Conservation (phyloP, 1,139 yeast genomes). For the Sporopachydermia cereana region DNA sequence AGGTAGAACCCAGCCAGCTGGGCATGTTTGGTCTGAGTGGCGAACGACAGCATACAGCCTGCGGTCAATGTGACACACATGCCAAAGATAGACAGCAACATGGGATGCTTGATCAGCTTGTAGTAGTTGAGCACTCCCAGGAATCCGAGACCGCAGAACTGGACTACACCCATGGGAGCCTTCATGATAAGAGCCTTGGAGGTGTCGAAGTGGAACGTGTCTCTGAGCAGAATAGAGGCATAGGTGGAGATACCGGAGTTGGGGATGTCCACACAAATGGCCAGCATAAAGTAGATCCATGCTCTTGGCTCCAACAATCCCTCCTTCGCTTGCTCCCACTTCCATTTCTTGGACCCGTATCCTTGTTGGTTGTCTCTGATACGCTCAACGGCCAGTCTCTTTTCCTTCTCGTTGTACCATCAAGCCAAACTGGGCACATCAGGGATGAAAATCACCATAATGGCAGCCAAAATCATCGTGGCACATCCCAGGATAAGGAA, state of each 20-base stretch:
- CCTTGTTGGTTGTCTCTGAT: conserved; percentile 39
- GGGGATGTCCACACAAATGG: conserved; percentile 34
- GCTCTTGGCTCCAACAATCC: conserved; percentile 34
- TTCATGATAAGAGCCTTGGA: conserved; percentile 29
- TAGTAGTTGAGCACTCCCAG: conserved; percentile 19
- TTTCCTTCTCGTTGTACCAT: conserved; percentile 40
- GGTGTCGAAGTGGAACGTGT: conserved; percentile 28
- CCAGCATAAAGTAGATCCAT: conserved; percentile 33
- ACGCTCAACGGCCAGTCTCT: conserved; percentile 39
- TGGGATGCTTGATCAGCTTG: conserved; percentile 22
- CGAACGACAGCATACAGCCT: conserved; percentile 34
- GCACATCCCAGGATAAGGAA: conserved; percentile 39
- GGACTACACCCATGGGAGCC: conserved; percentile 28
- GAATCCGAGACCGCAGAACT: conserved; percentile 24
- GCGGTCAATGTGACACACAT: conserved; percentile 25
- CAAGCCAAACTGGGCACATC: conserved; percentile 43
- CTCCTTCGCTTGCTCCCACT: conserved; percentile 39
- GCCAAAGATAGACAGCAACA: conserved; percentile 29
- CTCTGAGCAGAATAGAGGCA: conserved; percentile 27
- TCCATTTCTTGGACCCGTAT: conserved; percentile 42
- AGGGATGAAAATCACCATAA: conserved; percentile 36
- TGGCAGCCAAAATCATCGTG: conserved; percentile 37
- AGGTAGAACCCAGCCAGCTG: conserved; percentile 31
- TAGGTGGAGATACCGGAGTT: conserved; percentile 44
- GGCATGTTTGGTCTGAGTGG: conserved; percentile 22